Evolutionary conservation across 768 basidiomycete species (phyloP).

Genomic region (Gloeostereum incarnatum): DNA sequence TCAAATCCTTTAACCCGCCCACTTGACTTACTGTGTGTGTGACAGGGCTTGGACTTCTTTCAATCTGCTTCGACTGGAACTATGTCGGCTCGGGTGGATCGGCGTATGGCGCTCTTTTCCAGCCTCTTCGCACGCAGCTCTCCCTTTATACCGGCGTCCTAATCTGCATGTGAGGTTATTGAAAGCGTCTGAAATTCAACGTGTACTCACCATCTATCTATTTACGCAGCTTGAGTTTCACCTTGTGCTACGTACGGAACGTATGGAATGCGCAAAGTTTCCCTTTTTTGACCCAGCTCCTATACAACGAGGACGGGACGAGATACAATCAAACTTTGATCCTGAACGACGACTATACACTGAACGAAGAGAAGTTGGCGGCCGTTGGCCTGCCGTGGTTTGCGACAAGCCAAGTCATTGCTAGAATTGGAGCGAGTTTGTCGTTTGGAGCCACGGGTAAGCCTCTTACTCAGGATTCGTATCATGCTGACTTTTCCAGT

Average conservation of each 20-base stretch:
- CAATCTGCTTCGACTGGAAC: conserved; percentile 34
- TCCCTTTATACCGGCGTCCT: conserved; percentile 10
- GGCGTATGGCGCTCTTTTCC: conserved; percentile 28
- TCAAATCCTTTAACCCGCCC: not conserved
- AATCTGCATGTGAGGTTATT: conserved; percentile 11
- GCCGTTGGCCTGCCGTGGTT: not conserved
- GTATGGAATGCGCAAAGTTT: conserved; percentile 15
- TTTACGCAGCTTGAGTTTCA: conserved; percentile 5
- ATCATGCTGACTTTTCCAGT: conserved; percentile 8
- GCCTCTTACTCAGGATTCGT: conserved; percentile 5
- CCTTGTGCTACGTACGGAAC: conserved; percentile 6
- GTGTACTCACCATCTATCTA: not conserved
- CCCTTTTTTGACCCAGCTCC: conserved; percentile 12
- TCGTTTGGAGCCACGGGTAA: not conserved
- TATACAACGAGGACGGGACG: conserved; percentile 11
- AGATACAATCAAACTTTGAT: conserved; percentile 10
- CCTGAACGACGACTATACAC: conserved; percentile 8
- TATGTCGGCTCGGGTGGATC: conserved; percentile 25
- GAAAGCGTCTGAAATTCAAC: not conserved
- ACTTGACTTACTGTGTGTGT: not conserved
- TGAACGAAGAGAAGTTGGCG: conserved; percentile 8
- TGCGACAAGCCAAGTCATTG: not conserved
- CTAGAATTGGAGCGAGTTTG: not conserved
- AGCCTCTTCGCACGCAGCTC: conserved; percentile 31
- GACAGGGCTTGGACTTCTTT: conserved; percentile 11